phyloP scores from a whole-genome alignment of 169 alveolate species.

The Blepharisma undulans region DNA sequence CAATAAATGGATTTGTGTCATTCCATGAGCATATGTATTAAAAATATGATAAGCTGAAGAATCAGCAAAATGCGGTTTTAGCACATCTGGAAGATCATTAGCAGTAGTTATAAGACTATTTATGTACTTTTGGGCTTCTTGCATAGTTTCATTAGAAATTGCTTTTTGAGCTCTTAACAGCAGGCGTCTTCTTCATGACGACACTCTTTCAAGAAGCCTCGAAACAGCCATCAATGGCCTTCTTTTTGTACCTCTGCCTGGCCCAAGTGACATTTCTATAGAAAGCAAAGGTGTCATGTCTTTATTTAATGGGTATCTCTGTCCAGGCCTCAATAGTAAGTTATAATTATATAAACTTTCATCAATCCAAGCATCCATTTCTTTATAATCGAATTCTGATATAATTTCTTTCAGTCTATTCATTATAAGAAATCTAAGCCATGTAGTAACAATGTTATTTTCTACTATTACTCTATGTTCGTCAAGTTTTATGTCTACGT shows the following conservation, averaged over 20 bases:
- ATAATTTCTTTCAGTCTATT: constrained; percentile 21
- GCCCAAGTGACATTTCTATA: background rate
- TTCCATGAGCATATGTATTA: background rate
- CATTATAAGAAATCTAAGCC: constrained; percentile 28
- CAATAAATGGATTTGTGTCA: background rate
- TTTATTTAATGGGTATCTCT: background rate
- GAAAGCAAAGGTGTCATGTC: background rate
- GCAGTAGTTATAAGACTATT: background rate
- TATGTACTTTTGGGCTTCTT: background rate
- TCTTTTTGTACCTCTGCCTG: constrained; percentile 31
- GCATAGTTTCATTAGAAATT: background rate
- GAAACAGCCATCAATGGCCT: constrained; percentile 13
- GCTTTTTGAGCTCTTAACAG: background rate
- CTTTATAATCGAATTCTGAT: background rate
- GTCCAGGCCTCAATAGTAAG: background rate
- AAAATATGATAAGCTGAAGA: background rate
- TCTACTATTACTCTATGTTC: background rate
- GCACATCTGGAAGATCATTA: background rate
- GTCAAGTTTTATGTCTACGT: background rate
- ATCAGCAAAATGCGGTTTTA: background rate
- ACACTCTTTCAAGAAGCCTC: background rate
- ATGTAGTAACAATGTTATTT: background rate
- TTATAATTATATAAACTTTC: background rate
- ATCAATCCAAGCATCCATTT: constrained; percentile 21
- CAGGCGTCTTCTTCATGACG: background rate